Percentiles rank a stretch among this genome's conserved stretches.
phyloP scores from a whole-genome alignment of 345 rosid genomes.

The Reutealis trisperma region DNA sequence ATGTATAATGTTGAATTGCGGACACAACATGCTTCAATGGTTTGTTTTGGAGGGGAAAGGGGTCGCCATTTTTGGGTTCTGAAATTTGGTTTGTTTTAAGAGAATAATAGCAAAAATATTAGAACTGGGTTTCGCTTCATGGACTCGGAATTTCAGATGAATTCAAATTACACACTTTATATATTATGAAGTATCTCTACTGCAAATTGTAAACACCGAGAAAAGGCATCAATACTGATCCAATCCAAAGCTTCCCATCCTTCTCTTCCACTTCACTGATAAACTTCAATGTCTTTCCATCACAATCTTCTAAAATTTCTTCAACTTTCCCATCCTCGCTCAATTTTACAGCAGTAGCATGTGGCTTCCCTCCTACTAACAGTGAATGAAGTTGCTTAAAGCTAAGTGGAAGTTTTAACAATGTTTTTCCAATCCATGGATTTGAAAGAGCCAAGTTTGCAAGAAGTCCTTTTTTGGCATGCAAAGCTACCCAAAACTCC shows the following conservation, averaged over 20 bases:
- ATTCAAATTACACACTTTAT: not conserved
- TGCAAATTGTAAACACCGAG: slow-evolving; percentile 50
- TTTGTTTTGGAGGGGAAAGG: too few species aligned
- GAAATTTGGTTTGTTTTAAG: too few species aligned
- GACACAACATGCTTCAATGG: too few species aligned
- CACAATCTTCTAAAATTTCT: slow-evolving; percentile 22
- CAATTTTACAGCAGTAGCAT: slow-evolving; percentile 47
- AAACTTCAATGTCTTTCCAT: slow-evolving; percentile 21
- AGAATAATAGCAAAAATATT: too few species aligned
- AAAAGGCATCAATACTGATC: slow-evolving; percentile 47
- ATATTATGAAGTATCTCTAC: not conserved
- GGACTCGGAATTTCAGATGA: not conserved
- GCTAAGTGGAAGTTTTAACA: slow-evolving; percentile 22
- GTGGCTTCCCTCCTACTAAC: slow-evolving; percentile 56
- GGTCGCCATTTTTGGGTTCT: too few species aligned
- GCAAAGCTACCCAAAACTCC: slow-evolving; percentile 44
- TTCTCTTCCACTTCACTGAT: slow-evolving; percentile 35
- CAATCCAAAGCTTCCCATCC: slow-evolving; percentile 29
- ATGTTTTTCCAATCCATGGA: slow-evolving; percentile 38
- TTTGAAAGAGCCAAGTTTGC: slow-evolving; percentile 42
- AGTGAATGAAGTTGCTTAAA: slow-evolving; percentile 47
- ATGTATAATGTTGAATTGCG: too few species aligned
- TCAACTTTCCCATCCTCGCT: slow-evolving; percentile 22
- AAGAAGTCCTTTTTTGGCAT: slow-evolving; percentile 52
- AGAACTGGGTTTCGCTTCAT: too few species aligned